These are phyloP conservation scores for Coniochaeta hoffmannii DNA, from an alignment of 2,329 filamentous ascomycete genomes.

Conservation along the genomic window DNA sequence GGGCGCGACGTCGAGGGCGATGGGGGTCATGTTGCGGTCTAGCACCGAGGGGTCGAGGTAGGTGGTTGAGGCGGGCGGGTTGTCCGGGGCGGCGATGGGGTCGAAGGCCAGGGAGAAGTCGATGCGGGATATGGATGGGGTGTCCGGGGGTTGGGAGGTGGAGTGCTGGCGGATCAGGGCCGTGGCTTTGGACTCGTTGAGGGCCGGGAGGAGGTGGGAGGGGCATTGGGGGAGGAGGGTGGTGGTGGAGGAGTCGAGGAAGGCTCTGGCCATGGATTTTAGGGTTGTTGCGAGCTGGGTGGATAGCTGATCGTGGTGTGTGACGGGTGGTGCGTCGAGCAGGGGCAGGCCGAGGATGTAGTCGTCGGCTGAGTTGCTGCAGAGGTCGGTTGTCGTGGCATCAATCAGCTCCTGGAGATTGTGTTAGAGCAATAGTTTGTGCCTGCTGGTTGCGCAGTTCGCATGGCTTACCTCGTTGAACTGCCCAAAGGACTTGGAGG, in stretches of 20 bases:
- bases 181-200: constrained; percentile 24
- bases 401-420: constrained; percentile 46
- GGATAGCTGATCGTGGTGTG: constrained; percentile 22
- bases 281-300: constrained; percentile 24
- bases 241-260: constrained; percentile 16
- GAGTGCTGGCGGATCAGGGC: constrained; percentile 31
- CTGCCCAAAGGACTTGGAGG: constrained; percentile 36
- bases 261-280: constrained; percentile 22
- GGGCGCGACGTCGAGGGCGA: constrained; percentile 75
- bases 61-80: constrained; percentile 20
- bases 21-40: constrained; percentile 59
- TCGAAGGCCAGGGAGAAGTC: constrained; percentile 56
- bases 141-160: constrained; percentile 12
- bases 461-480: constrained; percentile 24
- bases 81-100: constrained; percentile 44
- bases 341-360: constrained; percentile 39
- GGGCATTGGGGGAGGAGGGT: not conserved
- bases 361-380: constrained; percentile 39
- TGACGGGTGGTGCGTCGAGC: constrained; percentile 35
- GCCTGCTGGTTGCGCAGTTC: not conserved
- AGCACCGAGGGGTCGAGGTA: constrained; percentile 65
- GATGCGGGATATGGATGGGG: constrained; percentile 31
- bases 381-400: constrained; percentile 51
- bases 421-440: constrained; percentile 11
- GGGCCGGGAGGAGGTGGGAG: constrained; percentile 3